These are phyloP conservation scores for Scopulariopsis brevicaulis DNA, from an alignment of 2,329 filamentous ascomycete species.

Conservation along the genomic window DNA sequence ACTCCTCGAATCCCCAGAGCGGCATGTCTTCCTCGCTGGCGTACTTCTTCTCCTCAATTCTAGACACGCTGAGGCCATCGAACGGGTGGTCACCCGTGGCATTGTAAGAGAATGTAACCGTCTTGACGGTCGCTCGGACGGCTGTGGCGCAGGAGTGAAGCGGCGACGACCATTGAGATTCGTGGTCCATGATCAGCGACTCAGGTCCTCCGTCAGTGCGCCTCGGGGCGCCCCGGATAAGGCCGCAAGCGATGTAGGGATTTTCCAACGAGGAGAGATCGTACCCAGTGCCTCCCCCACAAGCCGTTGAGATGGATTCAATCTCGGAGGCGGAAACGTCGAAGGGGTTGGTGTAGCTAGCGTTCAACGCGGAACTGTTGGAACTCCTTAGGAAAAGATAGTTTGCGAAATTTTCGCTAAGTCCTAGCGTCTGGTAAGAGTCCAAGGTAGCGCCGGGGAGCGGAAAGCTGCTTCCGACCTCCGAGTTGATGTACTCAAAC, in stretches of 20 bases:
- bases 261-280: slow-evolving; percentile 28
- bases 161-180: slow-evolving; percentile 26
- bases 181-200: slow-evolving; percentile 22
- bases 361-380: not conserved
- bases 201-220: slow-evolving; percentile 19
- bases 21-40: slow-evolving; percentile 15
- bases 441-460: slow-evolving; percentile 5
- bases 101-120: slow-evolving; percentile 28
- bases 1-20: slow-evolving; percentile 20
- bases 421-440: slow-evolving; percentile 2
- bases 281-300: slow-evolving; percentile 7
- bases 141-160: slow-evolving; percentile 30
- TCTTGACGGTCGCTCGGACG: slow-evolving; percentile 30
- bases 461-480: slow-evolving; percentile 20
- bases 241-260: slow-evolving; percentile 24
- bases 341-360: slow-evolving; percentile 18
- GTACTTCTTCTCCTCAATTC: slow-evolving; percentile 24
- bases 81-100: slow-evolving; percentile 17
- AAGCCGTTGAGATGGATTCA: slow-evolving; percentile 14
- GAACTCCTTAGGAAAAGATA: slow-evolving; percentile 2
- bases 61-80: slow-evolving; percentile 18
- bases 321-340: slow-evolving; percentile 15
- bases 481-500: slow-evolving; percentile 24
- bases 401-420: slow-evolving; percentile 1
- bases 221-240: slow-evolving; percentile 25